Percentiles rank a stretch among this genome's conserved stretches.
Evolutionary conservation across 768 basidiomycete genomes (phyloP).

Genomic region (Serendipita sp.): DNA sequence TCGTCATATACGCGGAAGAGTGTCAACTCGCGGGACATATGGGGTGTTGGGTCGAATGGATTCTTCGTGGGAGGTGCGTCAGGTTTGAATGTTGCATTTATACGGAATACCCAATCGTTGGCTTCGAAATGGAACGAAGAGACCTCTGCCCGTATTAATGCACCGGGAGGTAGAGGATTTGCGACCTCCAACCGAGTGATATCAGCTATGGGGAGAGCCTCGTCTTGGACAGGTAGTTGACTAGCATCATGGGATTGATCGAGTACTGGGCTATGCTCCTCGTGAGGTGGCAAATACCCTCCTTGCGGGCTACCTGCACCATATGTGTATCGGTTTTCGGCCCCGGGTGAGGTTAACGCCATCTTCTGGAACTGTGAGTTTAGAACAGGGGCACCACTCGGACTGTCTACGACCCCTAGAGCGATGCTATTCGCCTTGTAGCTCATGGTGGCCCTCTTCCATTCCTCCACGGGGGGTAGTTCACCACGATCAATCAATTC

Average conservation of each 20-base stretch:
- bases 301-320: not conserved
- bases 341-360: not conserved
- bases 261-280: not conserved
- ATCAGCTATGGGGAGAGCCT: not conserved
- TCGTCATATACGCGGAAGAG: slow-evolving; percentile 94
- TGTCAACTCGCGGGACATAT: slow-evolving; percentile 43
- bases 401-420: slow-evolving; percentile 60
- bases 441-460: slow-evolving; percentile 87
- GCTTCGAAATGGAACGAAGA: slow-evolving; percentile 96
- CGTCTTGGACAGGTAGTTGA: not conserved
- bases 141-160: slow-evolving; percentile 73
- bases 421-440: slow-evolving; percentile 96
- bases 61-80: slow-evolving; percentile 44
- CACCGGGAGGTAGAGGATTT: slow-evolving; percentile 48
- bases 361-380: slow-evolving; percentile 13
- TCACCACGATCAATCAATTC: slow-evolving; percentile 73
- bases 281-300: not conserved
- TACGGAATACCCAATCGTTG: slow-evolving; percentile 94
- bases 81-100: slow-evolving; percentile 79
- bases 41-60: slow-evolving; percentile 29
- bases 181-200: not conserved
- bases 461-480: slow-evolving; percentile 94
- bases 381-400: slow-evolving; percentile 27
- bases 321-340: not conserved
- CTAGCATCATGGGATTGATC: not conserved